Percentiles rank a stretch among this genome's conserved stretches.
phyloP scores from a whole-genome alignment of 352 stramenopile genomes.

The Nothophytophthora sp. region DNA sequence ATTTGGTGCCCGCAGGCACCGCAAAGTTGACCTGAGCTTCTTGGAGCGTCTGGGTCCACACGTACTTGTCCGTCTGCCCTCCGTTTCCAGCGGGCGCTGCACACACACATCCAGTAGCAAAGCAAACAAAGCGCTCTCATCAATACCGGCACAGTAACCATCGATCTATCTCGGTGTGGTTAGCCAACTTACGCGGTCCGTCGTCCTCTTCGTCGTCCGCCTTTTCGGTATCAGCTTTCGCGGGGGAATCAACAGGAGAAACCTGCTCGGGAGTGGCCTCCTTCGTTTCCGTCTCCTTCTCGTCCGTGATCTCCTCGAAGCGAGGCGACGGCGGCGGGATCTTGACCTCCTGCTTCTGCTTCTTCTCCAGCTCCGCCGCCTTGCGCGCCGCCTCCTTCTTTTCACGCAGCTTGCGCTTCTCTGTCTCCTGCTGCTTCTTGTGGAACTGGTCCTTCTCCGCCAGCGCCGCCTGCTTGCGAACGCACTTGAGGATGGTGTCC shows the following conservation, averaged over 20 bases:
- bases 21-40: slow-evolving; percentile 94
- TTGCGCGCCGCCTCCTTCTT: slow-evolving; percentile 56
- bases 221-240: slow-evolving; percentile 29
- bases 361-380: slow-evolving; percentile 47
- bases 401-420: slow-evolving; percentile 75
- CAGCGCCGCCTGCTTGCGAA: slow-evolving; percentile 92
- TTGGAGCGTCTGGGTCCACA: slow-evolving; percentile 98
- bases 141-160: slow-evolving; percentile 9
- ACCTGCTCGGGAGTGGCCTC: slow-evolving; percentile 15
- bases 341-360: slow-evolving; percentile 55
- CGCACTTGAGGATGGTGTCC: slow-evolving; percentile 85
- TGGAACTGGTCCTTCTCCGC: slow-evolving; percentile 79
- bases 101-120: slow-evolving; percentile 5
- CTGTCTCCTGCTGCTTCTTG: slow-evolving; percentile 79
- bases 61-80: slow-evolving; percentile 93
- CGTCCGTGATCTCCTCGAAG: slow-evolving; percentile 85
- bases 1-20: slow-evolving; percentile 94
- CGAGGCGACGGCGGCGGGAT: slow-evolving; percentile 40
- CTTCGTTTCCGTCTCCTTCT: slow-evolving; percentile 33
- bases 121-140: neutral
- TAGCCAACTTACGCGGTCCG: slow-evolving; percentile 45
- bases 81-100: slow-evolving; percentile 92
- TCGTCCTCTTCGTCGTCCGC: slow-evolving; percentile 71
- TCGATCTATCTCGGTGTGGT: neutral
- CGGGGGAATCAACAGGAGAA: no score